A percentile compares a stretch with the other conserved stretches of the same genome.
Evolutionary conservation across 768 basidiomycete genomes (phyloP).

Genomic region (Hygrocybe punicea): DNA sequence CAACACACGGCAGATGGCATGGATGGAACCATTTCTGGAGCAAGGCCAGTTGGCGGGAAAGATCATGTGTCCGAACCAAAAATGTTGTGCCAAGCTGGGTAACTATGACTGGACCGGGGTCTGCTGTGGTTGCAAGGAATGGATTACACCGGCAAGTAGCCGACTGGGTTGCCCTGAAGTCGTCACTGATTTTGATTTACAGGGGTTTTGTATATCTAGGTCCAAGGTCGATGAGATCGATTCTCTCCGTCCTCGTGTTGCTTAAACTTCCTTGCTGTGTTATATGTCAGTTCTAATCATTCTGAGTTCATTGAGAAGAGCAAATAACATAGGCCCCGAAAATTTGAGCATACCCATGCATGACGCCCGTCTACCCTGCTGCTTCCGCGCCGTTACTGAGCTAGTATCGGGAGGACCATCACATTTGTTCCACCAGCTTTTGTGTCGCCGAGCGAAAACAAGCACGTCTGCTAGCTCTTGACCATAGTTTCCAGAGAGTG

Average conservation of each 20-base stretch:
- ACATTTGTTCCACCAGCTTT: too few relatives aligned
- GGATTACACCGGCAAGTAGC: slow-evolving; percentile 80
- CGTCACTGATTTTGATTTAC: neutral
- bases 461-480: too few relatives aligned
- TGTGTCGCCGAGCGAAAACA: too few relatives aligned
- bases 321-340: too few relatives aligned
- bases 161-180: neutral
- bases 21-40: slow-evolving; percentile 87
- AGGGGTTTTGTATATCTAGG: slow-evolving; percentile 67
- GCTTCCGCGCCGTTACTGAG: too few relatives aligned
- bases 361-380: too few relatives aligned
- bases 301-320: too few relatives aligned
- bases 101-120: slow-evolving; percentile 98
- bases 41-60: slow-evolving; percentile 81
- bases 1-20: slow-evolving; percentile 63
- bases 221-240: slow-evolving; percentile 66
- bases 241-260: neutral
- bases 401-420: too few relatives aligned
- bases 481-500: too few relatives aligned
- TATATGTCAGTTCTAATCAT: too few relatives aligned
- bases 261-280: too few relatives aligned
- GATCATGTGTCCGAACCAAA: slow-evolving; percentile 87
- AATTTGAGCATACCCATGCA: too few relatives aligned
- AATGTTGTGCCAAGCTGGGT: slow-evolving; percentile 87
- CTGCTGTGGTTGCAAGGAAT: slow-evolving; percentile 84